Evolutionary conservation across 1,284 basidiomycete genomes (phyloP), one percentile per base, ranked within the genome.

Genomic region (Tilletia caries): DNA sequence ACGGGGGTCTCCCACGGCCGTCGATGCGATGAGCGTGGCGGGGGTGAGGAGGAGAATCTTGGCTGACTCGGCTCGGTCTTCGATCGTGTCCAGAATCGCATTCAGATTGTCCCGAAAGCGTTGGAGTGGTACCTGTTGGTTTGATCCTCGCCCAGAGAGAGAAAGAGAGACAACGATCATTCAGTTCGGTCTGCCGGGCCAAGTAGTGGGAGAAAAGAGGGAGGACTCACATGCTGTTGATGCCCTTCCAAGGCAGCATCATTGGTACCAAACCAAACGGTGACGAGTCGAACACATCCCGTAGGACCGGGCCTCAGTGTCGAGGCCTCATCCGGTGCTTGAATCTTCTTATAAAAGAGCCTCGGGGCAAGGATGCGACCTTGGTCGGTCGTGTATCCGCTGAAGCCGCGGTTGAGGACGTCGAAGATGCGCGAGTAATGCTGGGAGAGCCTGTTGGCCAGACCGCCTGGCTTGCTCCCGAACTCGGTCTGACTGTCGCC

Each of bases 401-500:
- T 33, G 58, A 62, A 62, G 32, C 58, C 58, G 12, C 58, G 58
- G n/a, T 62, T 62, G 32, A 62, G 12, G 18, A 62, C 58, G 32
- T 62, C 58, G 58, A 33, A 62, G 29, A 62, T 29, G 32, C 58
- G 29, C 27, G 58, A 62, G 58, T 33, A 62, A n/a, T 34, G 58
- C 3, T 62, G 29, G 12, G 58, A 33, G 29, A 62, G 32, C 8
- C 58, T 25, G 32, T 62, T 62, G 32, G 29, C 58, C 32, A 62
- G 32, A 3, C 58, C 58, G 58, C 58, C 58, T 34, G 58, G 58
- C 33, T 29, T 25, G 32, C 58, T 62, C 6, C 27, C 58, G n/a
- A 62, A 62, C 23, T 62, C 58, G 58, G 58, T 62, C 32, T 62
- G 58, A 15, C 32, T 34, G 58, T 62, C 58, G 10, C 58, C 58